Conservation (phyloP, 1,284 basidiomycete genomes). For the Phylloboletellus chloephorus region DNA sequence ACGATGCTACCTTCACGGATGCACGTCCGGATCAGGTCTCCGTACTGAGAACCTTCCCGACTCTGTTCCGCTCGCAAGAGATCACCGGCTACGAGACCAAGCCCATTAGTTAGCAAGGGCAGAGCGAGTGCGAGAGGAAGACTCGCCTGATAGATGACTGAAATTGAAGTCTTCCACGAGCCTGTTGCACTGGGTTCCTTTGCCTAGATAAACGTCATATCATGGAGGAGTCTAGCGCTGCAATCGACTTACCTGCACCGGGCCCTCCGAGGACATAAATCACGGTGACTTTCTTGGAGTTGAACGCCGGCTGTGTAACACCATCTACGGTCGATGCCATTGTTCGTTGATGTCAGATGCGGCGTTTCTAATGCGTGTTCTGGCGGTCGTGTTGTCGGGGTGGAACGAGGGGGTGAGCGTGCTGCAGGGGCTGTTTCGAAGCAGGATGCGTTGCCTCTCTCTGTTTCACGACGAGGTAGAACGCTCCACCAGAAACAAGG, state of each 20-base stretch:
- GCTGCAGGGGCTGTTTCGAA: slow-evolving; percentile 55
- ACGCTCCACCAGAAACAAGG: slow-evolving; percentile 50
- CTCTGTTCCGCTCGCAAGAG: slow-evolving; percentile 92
- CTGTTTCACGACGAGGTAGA: slow-evolving; percentile 49
- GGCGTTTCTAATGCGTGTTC: slow-evolving; percentile 12
- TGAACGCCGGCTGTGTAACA: slow-evolving; percentile 50
- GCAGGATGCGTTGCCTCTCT: slow-evolving; percentile 57
- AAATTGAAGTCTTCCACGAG: slow-evolving; percentile 90
- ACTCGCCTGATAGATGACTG: slow-evolving; percentile 86
- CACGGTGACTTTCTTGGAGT: slow-evolving; percentile 75
- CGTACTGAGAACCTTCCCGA: slow-evolving; percentile 81
- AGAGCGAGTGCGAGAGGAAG: background rate
- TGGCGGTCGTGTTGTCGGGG: slow-evolving; percentile 39
- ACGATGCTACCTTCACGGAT: slow-evolving; percentile 95
- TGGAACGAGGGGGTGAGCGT: slow-evolving; percentile 61
- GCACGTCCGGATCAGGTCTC: slow-evolving; percentile 81
- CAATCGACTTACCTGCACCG: slow-evolving; percentile 69
- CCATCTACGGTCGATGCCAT: slow-evolving; percentile 18
- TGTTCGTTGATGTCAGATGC: background rate
- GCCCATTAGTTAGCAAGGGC: slow-evolving; percentile 4
- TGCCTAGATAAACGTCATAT: slow-evolving; percentile 52
- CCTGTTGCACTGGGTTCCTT: slow-evolving; percentile 90
- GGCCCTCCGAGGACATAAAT: slow-evolving; percentile 97
- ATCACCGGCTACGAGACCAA: slow-evolving; percentile 74
- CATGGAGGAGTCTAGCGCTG: background rate